These are phyloP conservation scores for Hygrophila difformis DNA, from an alignment of 257 asterid species.

Conservation along the genomic window DNA sequence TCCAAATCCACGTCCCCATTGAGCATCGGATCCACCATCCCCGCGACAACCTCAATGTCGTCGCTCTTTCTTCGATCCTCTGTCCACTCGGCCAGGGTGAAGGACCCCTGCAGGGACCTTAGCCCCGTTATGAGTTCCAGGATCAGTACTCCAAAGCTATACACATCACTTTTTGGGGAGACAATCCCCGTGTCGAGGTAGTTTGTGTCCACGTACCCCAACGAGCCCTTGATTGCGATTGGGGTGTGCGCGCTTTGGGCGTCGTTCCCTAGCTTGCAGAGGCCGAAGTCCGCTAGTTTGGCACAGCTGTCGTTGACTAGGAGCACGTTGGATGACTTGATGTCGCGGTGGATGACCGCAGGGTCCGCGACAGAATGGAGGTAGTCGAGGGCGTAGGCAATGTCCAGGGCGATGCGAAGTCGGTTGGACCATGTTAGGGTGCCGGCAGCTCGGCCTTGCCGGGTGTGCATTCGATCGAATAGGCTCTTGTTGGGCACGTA, in stretches of 20 bases:
- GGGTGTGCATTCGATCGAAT: constrained; percentile 66
- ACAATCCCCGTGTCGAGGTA: constrained; percentile 60
- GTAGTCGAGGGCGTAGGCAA: constrained; percentile 71
- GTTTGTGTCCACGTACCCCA: constrained; percentile 56
- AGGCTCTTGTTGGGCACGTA: constrained; percentile 72
- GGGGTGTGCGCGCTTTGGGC: constrained; percentile 42
- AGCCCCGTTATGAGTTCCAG: constrained; percentile 70
- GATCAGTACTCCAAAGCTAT: constrained; percentile 60
- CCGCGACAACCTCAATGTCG: constrained; percentile 25
- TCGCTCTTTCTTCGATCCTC: constrained; percentile 41
- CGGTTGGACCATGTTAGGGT: constrained; percentile 52
- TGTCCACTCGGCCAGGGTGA: constrained; percentile 66
- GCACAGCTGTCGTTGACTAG: constrained; percentile 48
- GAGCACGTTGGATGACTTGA: constrained; percentile 64
- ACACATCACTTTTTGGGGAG: constrained; percentile 64
- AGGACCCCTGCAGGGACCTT: constrained; percentile 57
- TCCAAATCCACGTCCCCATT: constrained; percentile 26
- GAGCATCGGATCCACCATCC: constrained; percentile 53
- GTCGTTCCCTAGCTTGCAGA: constrained; percentile 64
- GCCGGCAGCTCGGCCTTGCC: constrained; percentile 40
- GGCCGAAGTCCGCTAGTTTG: constrained; percentile 70
- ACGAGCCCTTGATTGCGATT: constrained; percentile 52
- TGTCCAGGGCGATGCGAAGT: constrained; percentile 51
- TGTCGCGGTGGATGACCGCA: constrained; percentile 61
- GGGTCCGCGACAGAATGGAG: constrained; percentile 75